Evolutionary conservation across 306 rosid genomes (phyloP).

Genomic region (Styphnolobium japonicum): DNA sequence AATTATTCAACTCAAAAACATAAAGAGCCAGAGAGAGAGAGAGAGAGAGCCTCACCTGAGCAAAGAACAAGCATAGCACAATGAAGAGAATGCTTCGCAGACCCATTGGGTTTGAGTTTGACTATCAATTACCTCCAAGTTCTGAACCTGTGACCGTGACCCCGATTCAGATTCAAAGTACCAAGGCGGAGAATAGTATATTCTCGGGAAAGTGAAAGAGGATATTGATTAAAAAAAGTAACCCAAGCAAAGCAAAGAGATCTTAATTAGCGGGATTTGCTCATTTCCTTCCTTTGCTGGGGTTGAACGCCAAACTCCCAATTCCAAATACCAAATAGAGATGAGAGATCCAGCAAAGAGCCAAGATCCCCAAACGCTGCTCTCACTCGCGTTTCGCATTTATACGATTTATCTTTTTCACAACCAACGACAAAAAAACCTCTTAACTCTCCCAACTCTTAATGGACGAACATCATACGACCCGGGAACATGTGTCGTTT

Average conservation of each 20-base stretch:
- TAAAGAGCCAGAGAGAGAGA: too few relatives aligned
- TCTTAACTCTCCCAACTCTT: background rate
- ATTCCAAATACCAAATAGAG: background rate
- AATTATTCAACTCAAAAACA: too few relatives aligned
- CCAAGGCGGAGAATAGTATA: too few relatives aligned
- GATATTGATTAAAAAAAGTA: background rate
- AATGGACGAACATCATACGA: too few relatives aligned
- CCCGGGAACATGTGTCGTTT: too few relatives aligned
- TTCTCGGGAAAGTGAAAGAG: too few relatives aligned
- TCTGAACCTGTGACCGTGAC: background rate
- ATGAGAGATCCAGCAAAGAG: slow-evolving; percentile 37
- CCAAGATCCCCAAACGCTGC: slow-evolving; percentile 25
- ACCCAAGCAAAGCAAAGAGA: background rate
- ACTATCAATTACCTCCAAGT: background rate
- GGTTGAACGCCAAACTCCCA: background rate
- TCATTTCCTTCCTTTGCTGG: background rate
- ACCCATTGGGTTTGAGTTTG: slow-evolving; percentile 23
- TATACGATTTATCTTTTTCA: too few relatives aligned
- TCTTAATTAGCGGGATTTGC: background rate
- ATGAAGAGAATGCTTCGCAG: too few relatives aligned
- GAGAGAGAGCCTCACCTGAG: slow-evolving; percentile 45
- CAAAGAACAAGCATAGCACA: too few relatives aligned
- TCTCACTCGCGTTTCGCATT: background rate
- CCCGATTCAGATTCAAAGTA: too few relatives aligned
- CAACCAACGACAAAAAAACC: too few relatives aligned